Conservation (phyloP, 139 green algal genomes). For the Coccomyxa sp. region DNA sequence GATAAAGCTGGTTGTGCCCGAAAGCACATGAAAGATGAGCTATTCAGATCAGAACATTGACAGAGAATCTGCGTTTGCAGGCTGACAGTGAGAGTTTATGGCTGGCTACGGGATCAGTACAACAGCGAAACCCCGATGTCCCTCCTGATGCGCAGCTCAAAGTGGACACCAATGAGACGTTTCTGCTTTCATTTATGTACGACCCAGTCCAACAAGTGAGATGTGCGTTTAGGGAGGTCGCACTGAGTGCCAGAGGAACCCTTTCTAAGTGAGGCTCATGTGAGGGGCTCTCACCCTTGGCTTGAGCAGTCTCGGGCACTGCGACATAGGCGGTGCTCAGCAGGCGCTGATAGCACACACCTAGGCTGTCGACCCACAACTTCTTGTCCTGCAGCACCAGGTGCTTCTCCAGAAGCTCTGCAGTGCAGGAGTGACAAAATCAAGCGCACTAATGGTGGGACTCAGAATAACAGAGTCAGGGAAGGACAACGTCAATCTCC, state of each 20-base stretch:
- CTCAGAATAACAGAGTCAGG: background rate
- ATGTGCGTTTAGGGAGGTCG: background rate
- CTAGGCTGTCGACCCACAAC: background rate
- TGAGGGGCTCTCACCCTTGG: background rate
- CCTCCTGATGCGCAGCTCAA: no score
- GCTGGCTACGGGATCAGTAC: no score
- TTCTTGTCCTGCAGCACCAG: background rate
- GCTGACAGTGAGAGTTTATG: no score
- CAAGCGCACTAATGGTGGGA: background rate
- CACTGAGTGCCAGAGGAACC: background rate
- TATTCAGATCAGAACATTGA: no score
- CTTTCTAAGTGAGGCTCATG: background rate
- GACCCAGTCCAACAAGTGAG: background rate
- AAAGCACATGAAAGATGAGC: no score
- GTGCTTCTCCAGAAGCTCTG: slow-evolving; percentile 8
- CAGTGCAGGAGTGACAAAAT: background rate
- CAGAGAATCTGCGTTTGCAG: no score
- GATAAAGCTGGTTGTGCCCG: no score
- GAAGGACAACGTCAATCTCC: background rate
- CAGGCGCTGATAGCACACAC: background rate
- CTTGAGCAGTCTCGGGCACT: background rate
- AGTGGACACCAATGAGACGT: no score
- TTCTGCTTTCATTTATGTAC: no score
- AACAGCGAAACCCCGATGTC: no score
- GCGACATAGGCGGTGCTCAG: background rate